Base-by-base conservation (phyloP, 148 eudicot species). In the Dysphania ambrosioides region DNA sequence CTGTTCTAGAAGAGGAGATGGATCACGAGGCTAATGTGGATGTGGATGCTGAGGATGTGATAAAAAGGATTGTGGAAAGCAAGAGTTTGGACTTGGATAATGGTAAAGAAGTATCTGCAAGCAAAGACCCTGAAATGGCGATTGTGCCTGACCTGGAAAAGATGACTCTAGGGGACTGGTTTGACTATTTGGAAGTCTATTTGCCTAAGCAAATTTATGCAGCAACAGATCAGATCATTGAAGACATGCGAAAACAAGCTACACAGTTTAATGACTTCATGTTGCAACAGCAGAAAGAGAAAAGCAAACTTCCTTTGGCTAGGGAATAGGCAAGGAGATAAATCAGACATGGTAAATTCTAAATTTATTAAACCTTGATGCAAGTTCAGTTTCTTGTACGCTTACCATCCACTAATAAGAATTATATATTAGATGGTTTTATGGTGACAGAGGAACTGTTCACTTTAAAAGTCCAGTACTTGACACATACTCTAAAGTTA, bases 81-180 rank as follows among this genome's bases (percentile, higher is more conserved):
- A n/a, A n/a, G n/a, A n/a, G n/a, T n/a, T n/a, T n/a, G n/a, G n/a
- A n/a, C n/a, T n/a, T n/a, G n/a, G n/a, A n/a, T n/a, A n/a, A n/a
- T n/a, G n/a, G n/a, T n/a, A n/a, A n/a, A n/a, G n/a, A n/a, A n/a
- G n/a, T n/a, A n/a, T n/a, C n/a, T n/a, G n/a, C n/a, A 70, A 71
- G 51, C 69, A 58, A 68, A 60, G 75, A 73, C 13, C 74, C 57
- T 60, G 80, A 66, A 73, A 73, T 31, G 15, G 72, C 47, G 24
- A 62, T 36, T 68, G 79, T 15, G 71, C 80, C 77, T 9, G 91
- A 88, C 72, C 84, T 87, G 68, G 88, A 82, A 66, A 91, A 87
- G 73, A 88, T 89, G 93, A 89, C 93, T 4, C 72, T 93, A 6
- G 93, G 88, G 40, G 90, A 89, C 38, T 91, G 92, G 90, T 88